Base-by-base conservation (phyloP, 331 rosid species). In the Pyracantha coccinea region DNA sequence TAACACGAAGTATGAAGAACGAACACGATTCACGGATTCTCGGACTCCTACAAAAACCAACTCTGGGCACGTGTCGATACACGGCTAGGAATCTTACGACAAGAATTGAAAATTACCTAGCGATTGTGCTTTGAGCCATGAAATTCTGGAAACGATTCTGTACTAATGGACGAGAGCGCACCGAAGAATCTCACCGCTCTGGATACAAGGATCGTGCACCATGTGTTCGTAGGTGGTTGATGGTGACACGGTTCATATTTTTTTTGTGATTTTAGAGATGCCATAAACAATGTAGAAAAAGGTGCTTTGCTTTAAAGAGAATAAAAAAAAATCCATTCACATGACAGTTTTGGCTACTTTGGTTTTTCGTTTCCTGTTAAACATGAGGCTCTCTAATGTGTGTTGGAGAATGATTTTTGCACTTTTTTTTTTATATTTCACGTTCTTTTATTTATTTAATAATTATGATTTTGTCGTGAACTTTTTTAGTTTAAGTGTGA, bases 161-260 rank as follows among this genome's bases (percentile, higher is more conserved):
- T 2, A 17, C 9, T 50, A 17, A 6, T 1, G 55, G 55, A 50
- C 21, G 55, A 50, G 55, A 17, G 55, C 21, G 21, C 55, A 17
- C 4, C 21, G 21, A 50, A 81, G 16, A 81, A 81, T 85, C 83
- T 81, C 74, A 67, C 73, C 75, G 74, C 63, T 52, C 47, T 71
- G 78, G 53, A 66, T 66, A 19, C 68, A 73, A 10, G 66, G 50
- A 1, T 0, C 3, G 44, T 1, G 35, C 38, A 13, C 57, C 70
- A 68, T 80, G 83, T 87, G 88, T 81, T 28, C 2, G 13, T 15
- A 5, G 29, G 0, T 6, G 1, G 44, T 77, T 84, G 73, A 81
- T 29, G 6, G 38, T 44, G 66, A 75, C 74, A n/a, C 21, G 3
- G 3, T 13, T 20, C 17, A 64, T 44, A 52, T 62, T 14, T 19